These are phyloP conservation scores for Tulasnella sp. DNA, from an alignment of 768 basidiomycete genomes.

Conservation along the genomic window DNA sequence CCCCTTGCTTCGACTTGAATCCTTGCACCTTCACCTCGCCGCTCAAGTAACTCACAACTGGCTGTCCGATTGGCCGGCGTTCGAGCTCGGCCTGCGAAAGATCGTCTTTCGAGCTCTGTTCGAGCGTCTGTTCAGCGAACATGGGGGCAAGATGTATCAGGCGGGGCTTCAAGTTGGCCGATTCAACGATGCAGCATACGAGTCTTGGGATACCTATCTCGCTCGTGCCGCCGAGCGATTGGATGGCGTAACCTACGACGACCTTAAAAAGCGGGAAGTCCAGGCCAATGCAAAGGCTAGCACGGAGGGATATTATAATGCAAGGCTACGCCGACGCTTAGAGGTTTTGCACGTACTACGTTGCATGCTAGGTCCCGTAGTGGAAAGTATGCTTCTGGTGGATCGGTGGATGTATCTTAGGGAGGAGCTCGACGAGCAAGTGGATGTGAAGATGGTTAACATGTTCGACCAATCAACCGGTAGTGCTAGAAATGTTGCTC, in stretches of 20 bases:
- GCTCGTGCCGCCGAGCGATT: slow-evolving; percentile 36
- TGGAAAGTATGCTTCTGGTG: slow-evolving; percentile 62
- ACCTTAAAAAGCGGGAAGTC: slow-evolving; percentile 13
- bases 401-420: slow-evolving; percentile 61
- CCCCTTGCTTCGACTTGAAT: slow-evolving; percentile 40
- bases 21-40: slow-evolving; percentile 63
- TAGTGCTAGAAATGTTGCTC: slow-evolving; percentile 67
- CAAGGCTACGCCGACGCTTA: slow-evolving; percentile 44
- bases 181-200: slow-evolving; percentile 51
- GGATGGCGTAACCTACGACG: slow-evolving; percentile 8
- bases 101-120: slow-evolving; percentile 69
- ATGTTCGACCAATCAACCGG: slow-evolving; percentile 69
- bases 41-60: slow-evolving; percentile 67
- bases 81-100: slow-evolving; percentile 59
- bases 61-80: slow-evolving; percentile 42
- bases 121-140: slow-evolving; percentile 3
- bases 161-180: slow-evolving; percentile 52
- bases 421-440: slow-evolving; percentile 35
- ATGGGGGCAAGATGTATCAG: slow-evolving; percentile 28
- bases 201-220: slow-evolving; percentile 50
- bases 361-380: slow-evolving; percentile 62
- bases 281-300: slow-evolving; percentile 32
- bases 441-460: slow-evolving; percentile 51
- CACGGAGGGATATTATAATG: slow-evolving; percentile 34
- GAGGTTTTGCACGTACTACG: slow-evolving; percentile 62